Evolutionary conservation across 129 eudicot genomes (phyloP).

Genomic region (Tagetes erecta): DNA sequence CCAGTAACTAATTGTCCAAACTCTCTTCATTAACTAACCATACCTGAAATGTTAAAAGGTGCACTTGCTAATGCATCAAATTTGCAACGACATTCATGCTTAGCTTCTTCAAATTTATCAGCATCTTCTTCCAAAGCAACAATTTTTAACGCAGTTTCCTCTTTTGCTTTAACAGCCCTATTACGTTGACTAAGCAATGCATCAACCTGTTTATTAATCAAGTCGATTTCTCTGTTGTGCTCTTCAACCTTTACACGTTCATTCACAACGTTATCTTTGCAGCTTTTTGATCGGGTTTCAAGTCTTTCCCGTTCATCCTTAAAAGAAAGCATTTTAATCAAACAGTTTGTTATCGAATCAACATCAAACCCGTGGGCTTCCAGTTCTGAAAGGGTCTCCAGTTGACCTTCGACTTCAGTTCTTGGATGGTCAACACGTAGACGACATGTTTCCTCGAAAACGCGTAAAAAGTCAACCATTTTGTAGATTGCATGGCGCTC

Average conservation of each 20-base stretch:
- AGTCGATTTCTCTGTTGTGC: conserved; percentile 40
- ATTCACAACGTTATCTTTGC: conserved; percentile 20
- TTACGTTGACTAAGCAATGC: conserved; percentile 41
- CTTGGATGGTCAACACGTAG: conserved; percentile 42
- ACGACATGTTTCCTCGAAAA: conserved; percentile 43
- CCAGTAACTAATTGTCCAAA: background rate
- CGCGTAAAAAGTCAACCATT: conserved; percentile 58
- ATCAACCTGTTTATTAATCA: conserved; percentile 45
- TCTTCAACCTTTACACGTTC: conserved; percentile 11
- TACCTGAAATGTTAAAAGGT: conserved; percentile 5
- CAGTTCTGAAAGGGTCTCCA: conserved; percentile 62
- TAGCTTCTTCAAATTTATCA: conserved; percentile 20
- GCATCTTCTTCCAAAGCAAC: conserved; percentile 32
- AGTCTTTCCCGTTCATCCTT: conserved; percentile 43
- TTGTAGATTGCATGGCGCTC: conserved; percentile 81
- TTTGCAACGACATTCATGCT: conserved; percentile 22
- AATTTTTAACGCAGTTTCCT: conserved; percentile 32
- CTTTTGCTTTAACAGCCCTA: conserved; percentile 21
- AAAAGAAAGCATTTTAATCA: conserved; percentile 37
- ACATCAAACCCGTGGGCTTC: conserved; percentile 78
- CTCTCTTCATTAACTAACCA: background rate
- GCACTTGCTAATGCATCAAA: conserved; percentile 47
- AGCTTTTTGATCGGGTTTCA: conserved; percentile 3
- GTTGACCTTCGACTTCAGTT: conserved; percentile 36
- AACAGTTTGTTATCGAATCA: conserved; percentile 34